Evolutionary conservation across 2,329 filamentous ascomycete genomes (phyloP).

Genomic region (Leptodontidium sp.): DNA sequence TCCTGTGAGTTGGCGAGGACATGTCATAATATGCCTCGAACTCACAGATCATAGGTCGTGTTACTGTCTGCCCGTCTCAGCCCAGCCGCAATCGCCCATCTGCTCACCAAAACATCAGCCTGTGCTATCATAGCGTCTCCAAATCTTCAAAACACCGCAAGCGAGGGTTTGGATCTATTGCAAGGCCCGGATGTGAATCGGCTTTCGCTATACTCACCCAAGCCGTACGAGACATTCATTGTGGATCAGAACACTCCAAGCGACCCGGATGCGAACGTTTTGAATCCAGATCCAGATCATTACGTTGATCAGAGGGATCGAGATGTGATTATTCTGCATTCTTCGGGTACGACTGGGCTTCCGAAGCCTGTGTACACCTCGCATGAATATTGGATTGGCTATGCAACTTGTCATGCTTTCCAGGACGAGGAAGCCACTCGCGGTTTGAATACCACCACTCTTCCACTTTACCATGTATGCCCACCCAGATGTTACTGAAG

Average conservation of each 20-base stretch:
- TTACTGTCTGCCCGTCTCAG: constrained; percentile 4
- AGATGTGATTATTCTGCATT: constrained; percentile 5
- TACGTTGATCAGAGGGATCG: constrained; percentile 2
- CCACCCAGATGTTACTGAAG: not conserved
- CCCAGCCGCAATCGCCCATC: constrained; percentile 1
- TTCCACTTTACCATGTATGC: constrained; percentile 2
- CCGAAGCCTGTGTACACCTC: constrained; percentile 2
- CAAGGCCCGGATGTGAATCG: constrained; percentile 2
- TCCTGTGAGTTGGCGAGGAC: not conserved
- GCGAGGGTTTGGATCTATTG: not conserved
- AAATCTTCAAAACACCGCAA: constrained; percentile 2
- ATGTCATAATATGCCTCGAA: constrained; percentile 1
- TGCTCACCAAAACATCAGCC: constrained; percentile 2
- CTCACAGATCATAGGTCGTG: constrained; percentile 2
- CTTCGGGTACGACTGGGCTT: constrained; percentile 4
- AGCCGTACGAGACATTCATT: constrained; percentile 2
- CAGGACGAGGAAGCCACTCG: constrained; percentile 1
- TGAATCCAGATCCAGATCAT: constrained; percentile 3
- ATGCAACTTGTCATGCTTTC: constrained; percentile 1
- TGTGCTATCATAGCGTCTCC: constrained; percentile 4
- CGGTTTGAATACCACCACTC: constrained; percentile 4
- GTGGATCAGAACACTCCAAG: constrained; percentile 2
- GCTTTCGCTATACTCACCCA: not conserved
- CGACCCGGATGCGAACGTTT: constrained; percentile 2
- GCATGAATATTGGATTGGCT: constrained; percentile 3